Conservation (phyloP, 2,329 filamentous ascomycete genomes). For the Penicillium sp. region DNA sequence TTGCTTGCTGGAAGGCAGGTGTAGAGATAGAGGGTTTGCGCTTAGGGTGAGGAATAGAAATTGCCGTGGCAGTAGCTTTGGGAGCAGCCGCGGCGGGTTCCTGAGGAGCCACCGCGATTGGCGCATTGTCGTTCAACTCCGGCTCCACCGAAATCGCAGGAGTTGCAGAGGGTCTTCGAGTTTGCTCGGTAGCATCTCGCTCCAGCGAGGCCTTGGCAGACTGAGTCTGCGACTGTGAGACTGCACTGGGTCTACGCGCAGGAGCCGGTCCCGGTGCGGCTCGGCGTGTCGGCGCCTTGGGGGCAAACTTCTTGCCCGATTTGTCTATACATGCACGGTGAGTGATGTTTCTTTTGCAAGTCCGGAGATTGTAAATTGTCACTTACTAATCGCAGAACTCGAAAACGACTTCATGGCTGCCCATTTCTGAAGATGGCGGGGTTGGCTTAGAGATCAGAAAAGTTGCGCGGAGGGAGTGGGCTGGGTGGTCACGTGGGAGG, state of each 20-base stretch:
- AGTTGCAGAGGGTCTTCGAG: neutral
- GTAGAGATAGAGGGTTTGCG: conserved; percentile 26
- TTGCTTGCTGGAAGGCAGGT: conserved; percentile 2
- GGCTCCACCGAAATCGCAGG: conserved; percentile 1
- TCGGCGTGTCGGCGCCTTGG: conserved; percentile 63
- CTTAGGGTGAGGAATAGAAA: conserved; percentile 30
- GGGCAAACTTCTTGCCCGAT: conserved; percentile 75
- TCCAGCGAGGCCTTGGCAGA: conserved; percentile 8
- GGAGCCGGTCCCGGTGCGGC: conserved; percentile 42
- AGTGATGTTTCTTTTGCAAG: neutral
- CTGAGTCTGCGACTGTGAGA: conserved; percentile 30
- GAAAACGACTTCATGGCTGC: conserved; percentile 50
- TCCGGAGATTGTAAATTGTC: no score
- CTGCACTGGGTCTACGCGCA: conserved; percentile 40
- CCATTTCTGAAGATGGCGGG: conserved; percentile 22
- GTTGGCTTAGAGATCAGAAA: conserved; percentile 15
- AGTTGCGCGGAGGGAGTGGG: conserved; percentile 32
- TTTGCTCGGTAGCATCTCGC: conserved; percentile 3
- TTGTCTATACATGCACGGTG: conserved; percentile 44
- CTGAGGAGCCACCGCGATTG: conserved; percentile 11
- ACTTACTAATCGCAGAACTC: conserved; percentile 54
- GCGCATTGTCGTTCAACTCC: conserved; percentile 1
- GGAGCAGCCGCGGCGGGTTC: conserved; percentile 26
- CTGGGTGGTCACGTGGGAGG: conserved; percentile 36
- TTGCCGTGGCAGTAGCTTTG: conserved; percentile 18